A percentile compares a stretch with the other conserved stretches of the same genome.
Evolutionary conservation across 352 stramenopile genomes (phyloP).

Genomic region (Globisporangium parvum): DNA sequence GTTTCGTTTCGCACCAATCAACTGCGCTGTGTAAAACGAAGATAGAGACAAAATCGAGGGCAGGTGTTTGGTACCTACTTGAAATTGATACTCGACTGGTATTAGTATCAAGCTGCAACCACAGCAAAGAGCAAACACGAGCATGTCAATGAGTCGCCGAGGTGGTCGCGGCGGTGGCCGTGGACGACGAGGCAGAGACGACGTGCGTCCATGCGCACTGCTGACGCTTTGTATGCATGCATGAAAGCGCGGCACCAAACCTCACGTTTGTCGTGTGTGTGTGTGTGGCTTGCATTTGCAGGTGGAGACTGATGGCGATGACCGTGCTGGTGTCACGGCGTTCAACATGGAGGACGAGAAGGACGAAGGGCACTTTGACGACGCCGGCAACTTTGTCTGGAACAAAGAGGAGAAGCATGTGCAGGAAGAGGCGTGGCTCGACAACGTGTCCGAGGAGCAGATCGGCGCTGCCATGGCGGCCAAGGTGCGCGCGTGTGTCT

Average conservation of each 20-base stretch:
- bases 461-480: slow-evolving; percentile 56
- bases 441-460: slow-evolving; percentile 63
- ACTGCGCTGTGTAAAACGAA: no score
- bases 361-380: slow-evolving; percentile 82
- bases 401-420: slow-evolving; percentile 66
- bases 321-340: slow-evolving; percentile 48
- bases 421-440: slow-evolving; percentile 81
- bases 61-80: not conserved
- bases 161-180: slow-evolving; percentile 8
- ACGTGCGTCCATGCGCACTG: slow-evolving; percentile 3
- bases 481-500: slow-evolving; percentile 23
- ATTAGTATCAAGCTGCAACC: not conserved
- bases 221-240: not conserved
- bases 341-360: slow-evolving; percentile 86
- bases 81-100: slow-evolving; percentile 7
- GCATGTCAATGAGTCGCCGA: slow-evolving; percentile 8
- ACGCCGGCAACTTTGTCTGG: slow-evolving; percentile 76
- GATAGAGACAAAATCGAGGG: no score
- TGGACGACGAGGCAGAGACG: slow-evolving; percentile 1
- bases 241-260: not conserved
- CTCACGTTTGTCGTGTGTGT: not conserved
- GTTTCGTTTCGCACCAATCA: slow-evolving; percentile 10
- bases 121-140: not conserved
- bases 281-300: not conserved
- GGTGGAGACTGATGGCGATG: slow-evolving; percentile 11